These are phyloP conservation scores for Trapa incisa DNA, from an alignment of 345 rosid species.

Conservation along the genomic window DNA sequence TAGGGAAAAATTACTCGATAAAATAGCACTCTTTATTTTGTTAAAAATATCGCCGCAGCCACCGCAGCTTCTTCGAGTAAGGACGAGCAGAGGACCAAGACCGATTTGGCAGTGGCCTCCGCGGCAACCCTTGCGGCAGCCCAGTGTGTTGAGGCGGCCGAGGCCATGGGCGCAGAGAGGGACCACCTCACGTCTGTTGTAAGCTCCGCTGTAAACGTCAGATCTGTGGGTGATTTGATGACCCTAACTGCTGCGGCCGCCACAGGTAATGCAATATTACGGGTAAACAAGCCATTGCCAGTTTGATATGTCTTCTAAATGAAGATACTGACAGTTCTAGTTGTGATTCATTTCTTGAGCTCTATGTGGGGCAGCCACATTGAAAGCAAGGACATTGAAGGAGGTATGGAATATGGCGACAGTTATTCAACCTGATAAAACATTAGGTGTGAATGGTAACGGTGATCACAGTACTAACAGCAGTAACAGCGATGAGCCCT, in stretches of 20 bases:
- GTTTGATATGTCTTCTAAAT: too few relatives aligned
- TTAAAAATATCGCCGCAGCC: slow-evolving; percentile 54
- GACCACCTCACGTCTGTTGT: slow-evolving; percentile 61
- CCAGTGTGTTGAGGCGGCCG: slow-evolving; percentile 82
- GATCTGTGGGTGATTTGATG: slow-evolving; percentile 75
- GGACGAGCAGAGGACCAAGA: slow-evolving; percentile 69
- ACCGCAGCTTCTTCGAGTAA: slow-evolving; percentile 60
- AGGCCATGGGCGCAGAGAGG: slow-evolving; percentile 82
- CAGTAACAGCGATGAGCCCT: slow-evolving; percentile 69
- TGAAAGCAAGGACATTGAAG: slow-evolving; percentile 73
- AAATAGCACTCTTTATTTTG: too few relatives aligned
- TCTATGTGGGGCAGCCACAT: slow-evolving; percentile 74
- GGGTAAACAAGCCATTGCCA: too few relatives aligned
- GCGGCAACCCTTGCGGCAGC: slow-evolving; percentile 86
- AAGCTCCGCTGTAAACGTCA: slow-evolving; percentile 73
- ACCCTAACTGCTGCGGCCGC: slow-evolving; percentile 87
- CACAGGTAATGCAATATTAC: slow-evolving; percentile 32
- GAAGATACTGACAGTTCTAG: too few relatives aligned
- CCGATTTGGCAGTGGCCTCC: slow-evolving; percentile 76
- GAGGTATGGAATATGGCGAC: slow-evolving; percentile 95
- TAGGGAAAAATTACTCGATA: too few relatives aligned
- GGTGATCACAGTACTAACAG: slow-evolving; percentile 58
- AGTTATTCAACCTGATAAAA: slow-evolving; percentile 77
- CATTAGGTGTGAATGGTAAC: slow-evolving; percentile 27
- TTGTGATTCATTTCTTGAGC: slow-evolving; percentile 24